A percentile compares a stretch with the other conserved stretches of the same genome.
These are phyloP conservation scores for Colletotrichum theobromicola DNA, from an alignment of 2,329 filamentous ascomycete species.

Conservation along the genomic window DNA sequence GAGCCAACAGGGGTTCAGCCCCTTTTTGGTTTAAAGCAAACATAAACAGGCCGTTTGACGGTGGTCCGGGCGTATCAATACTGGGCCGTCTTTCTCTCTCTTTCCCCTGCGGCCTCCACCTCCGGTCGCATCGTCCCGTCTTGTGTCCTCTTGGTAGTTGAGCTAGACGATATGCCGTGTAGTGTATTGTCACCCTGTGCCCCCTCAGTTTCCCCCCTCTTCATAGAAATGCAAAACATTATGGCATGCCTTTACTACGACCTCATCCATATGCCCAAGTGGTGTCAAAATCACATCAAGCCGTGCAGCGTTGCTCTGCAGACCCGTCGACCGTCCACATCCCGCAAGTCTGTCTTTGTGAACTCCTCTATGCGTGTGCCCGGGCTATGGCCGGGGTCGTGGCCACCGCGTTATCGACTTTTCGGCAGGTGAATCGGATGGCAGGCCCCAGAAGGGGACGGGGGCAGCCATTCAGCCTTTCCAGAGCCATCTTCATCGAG, in stretches of 20 bases:
- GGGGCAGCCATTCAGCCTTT: background rate
- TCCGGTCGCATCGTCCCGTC: background rate
- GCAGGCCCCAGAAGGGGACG: background rate
- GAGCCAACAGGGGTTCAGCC: background rate
- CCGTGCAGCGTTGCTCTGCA: background rate
- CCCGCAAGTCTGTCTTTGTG: background rate
- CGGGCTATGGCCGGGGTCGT: background rate
- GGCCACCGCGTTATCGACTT: constrained; percentile 9
- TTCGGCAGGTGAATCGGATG: constrained; percentile 11
- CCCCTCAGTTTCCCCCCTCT: background rate
- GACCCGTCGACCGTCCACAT: background rate
- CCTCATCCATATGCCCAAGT: background rate
- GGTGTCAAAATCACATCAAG: background rate
- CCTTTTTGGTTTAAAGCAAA: background rate
- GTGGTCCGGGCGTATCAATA: constrained; percentile 6
- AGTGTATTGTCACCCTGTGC: background rate
- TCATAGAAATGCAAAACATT: background rate
- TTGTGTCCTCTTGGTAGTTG: background rate
- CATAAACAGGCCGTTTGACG: background rate
- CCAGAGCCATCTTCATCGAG: too few species aligned
- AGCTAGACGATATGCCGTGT: background rate
- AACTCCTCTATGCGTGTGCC: background rate
- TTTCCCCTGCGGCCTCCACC: background rate
- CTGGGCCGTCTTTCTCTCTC: background rate
- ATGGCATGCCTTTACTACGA: background rate